Evolutionary conservation across 345 rosid genomes (phyloP).

Genomic region (Pelargonium nanum): DNA sequence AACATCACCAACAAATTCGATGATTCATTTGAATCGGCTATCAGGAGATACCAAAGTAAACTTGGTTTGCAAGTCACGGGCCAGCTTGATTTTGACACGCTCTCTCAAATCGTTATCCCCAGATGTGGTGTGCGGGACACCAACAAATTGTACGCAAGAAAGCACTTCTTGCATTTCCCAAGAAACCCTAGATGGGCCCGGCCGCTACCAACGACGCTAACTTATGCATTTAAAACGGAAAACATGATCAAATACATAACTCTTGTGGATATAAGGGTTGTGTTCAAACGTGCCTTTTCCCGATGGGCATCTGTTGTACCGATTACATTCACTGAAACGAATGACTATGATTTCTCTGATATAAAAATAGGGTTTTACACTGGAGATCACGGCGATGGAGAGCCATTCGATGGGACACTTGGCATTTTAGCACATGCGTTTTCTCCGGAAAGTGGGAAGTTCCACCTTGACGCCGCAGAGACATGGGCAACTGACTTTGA

Average conservation of each 20-base stretch:
- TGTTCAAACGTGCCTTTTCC: slow-evolving; percentile 45
- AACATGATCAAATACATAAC: slow-evolving; percentile 33
- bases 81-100: slow-evolving; percentile 37
- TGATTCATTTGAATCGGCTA: slow-evolving; percentile 26
- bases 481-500: slow-evolving; percentile 73
- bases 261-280: slow-evolving; percentile 22
- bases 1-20: slow-evolving; percentile 19
- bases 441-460: slow-evolving; percentile 68
- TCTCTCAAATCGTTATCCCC: slow-evolving; percentile 32
- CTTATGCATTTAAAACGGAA: slow-evolving; percentile 59
- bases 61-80: slow-evolving; percentile 46
- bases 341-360: slow-evolving; percentile 52
- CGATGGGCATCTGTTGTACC: slow-evolving; percentile 75
- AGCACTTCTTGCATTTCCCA: slow-evolving; percentile 38
- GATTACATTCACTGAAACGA: slow-evolving; percentile 40
- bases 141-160: slow-evolving; percentile 17
- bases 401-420: slow-evolving; percentile 74
- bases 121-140: slow-evolving; percentile 52
- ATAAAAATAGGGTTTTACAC: slow-evolving; percentile 65
- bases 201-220: slow-evolving; percentile 39
- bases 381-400: slow-evolving; percentile 88
- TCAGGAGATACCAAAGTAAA: slow-evolving; percentile 32
- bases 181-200: slow-evolving; percentile 67
- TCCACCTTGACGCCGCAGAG: slow-evolving; percentile 71
- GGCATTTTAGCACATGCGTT: slow-evolving; percentile 76